These are phyloP conservation scores for Trichoderma brevicompactum DNA, from an alignment of 2,329 filamentous ascomycete species.

Conservation along the genomic window DNA sequence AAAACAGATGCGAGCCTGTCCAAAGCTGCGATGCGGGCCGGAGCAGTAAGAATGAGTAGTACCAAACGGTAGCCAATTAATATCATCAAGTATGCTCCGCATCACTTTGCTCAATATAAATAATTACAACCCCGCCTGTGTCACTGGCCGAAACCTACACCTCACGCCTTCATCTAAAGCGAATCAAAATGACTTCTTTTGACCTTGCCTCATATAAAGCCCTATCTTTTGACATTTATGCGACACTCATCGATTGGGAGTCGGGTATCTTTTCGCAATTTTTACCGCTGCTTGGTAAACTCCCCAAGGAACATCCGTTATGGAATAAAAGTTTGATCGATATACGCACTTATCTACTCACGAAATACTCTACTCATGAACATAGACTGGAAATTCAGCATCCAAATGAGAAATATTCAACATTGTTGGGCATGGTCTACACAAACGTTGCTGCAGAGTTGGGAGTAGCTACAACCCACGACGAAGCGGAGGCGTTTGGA, in stretches of 20 bases:
- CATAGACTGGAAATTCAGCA: slow-evolving; percentile 55
- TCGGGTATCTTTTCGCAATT: slow-evolving; percentile 61
- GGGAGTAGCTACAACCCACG: slow-evolving; percentile 39
- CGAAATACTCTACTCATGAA: slow-evolving; percentile 49
- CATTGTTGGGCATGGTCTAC: slow-evolving; percentile 55
- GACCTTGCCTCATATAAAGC: slow-evolving; percentile 22
- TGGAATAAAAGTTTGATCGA: slow-evolving; percentile 44
- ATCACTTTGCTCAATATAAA: neutral
- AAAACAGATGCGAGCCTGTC: neutral
- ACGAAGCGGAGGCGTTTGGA: slow-evolving; percentile 54
- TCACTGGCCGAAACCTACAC: neutral
- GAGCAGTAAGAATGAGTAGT: neutral
- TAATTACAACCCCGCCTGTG: neutral
- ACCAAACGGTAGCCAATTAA: too few species aligned
- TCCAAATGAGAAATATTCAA: slow-evolving; percentile 60
- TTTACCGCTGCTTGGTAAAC: slow-evolving; percentile 44
- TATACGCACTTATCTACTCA: slow-evolving; percentile 36
- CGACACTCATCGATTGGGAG: slow-evolving; percentile 79
- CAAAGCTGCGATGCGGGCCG: neutral
- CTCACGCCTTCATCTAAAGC: neutral
- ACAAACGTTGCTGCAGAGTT: slow-evolving; percentile 50
- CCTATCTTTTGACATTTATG: slow-evolving; percentile 77
- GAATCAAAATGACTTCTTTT: slow-evolving; percentile 9
- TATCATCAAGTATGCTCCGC: neutral
- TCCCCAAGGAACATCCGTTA: neutral